These are phyloP conservation scores for Trichophyton simii DNA, from an alignment of 2,329 filamentous ascomycete genomes.

Conservation along the genomic window DNA sequence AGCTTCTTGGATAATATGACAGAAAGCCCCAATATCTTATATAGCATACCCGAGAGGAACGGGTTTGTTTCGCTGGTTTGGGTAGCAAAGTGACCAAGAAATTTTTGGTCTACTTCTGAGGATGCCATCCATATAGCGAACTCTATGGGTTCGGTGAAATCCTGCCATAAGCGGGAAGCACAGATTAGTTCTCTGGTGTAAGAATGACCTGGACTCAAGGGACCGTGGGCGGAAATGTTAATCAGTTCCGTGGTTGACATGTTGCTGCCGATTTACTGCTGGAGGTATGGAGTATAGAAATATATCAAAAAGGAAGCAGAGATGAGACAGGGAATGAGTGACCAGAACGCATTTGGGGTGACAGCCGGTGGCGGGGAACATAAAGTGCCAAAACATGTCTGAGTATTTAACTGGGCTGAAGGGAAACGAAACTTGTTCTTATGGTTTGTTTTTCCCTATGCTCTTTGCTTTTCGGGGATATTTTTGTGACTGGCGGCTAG, in stretches of 20 bases:
- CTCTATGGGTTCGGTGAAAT: slow-evolving; percentile 20
- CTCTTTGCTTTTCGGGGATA: background rate
- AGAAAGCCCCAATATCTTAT: slow-evolving; percentile 81
- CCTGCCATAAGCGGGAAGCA: slow-evolving; percentile 16
- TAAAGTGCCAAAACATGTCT: background rate
- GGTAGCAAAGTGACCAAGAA: slow-evolving; percentile 77
- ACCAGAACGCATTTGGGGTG: background rate
- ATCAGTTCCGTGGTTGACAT: background rate
- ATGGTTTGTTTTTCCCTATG: background rate
- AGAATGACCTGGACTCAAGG: background rate
- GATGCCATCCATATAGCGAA: slow-evolving; percentile 63
- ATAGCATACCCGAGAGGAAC: slow-evolving; percentile 62
- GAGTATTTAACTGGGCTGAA: background rate
- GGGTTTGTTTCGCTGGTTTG: slow-evolving; percentile 65
- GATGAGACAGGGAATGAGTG: background rate
- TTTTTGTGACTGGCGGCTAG: background rate
- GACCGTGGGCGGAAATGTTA: background rate
- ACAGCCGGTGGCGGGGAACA: background rate
- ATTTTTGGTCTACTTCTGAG: slow-evolving; percentile 95
- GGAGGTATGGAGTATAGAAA: background rate
- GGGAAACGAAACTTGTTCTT: background rate
- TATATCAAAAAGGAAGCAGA: background rate
- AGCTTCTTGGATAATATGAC: slow-evolving; percentile 77
- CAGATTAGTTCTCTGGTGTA: slow-evolving; percentile 10
- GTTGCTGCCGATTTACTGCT: background rate